Base-by-base conservation (phyloP, 2,329 filamentous ascomycete species). In the Cladophialophora immunda region DNA sequence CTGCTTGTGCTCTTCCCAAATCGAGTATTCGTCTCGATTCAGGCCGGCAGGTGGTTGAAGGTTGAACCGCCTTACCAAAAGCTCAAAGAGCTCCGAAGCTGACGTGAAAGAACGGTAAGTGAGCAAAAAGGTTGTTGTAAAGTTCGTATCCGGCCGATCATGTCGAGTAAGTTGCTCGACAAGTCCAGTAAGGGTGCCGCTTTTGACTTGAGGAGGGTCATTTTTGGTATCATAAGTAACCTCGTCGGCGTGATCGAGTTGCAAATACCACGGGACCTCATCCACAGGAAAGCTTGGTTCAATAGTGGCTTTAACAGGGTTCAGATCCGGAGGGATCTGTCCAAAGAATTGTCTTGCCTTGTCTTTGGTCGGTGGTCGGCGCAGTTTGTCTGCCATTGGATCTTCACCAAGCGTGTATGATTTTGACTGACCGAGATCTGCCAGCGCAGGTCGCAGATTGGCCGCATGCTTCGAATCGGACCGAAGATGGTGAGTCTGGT, bases 101-200 rank as follows among this genome's bases (percentile, higher is more conserved):
- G 90, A 89, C 0, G 95, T 98, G 76, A 99, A 99, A 0, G 95
- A 99, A 69, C 92, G 88, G 78, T 99, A 99, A 0, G 95, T 99
- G 41, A 99, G 87, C 17, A 99, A 88, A 84, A 99, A 99, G 0
- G 95, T 99, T 75, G 94, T 96, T 82, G 98, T 98, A 81, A 98
- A 98, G 69, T 87, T 94, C 2, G 94, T 93, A 76, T 98, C 95
- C 15, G 97, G 86, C 75, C 96, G 95, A 80, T 99, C 95, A 76
- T 99, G 95, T 57, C 95, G 89, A 17, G 95, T 99, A 53, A 99
- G 85, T 76, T 98, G 94, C 78, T 98, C 95, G 5, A 97, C 95
- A 65, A 99, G 83, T 4, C 92, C 95, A 32, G 92, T 85, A 22
- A 99, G 81, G 0, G 94, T 97, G 55, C 95, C 95, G 71, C 94